Evolutionary conservation across 495 filamentous ascomycete species (phyloP), one percentile per base, ranked within the genome.

Genomic region (Penicillium bialowiezense): DNA sequence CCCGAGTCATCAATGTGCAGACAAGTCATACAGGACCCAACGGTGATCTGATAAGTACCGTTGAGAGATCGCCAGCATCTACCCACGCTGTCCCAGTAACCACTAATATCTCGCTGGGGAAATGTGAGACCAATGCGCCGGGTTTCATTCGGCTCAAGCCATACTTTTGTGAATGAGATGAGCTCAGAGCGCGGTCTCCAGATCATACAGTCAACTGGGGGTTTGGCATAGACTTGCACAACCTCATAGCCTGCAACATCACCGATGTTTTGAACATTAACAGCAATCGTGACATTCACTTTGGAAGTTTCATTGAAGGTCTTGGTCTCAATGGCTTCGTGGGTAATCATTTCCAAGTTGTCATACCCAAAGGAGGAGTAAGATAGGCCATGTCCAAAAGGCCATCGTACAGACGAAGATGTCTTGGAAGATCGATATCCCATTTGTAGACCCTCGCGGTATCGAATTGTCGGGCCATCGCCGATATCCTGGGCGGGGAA

Each of bases 321-420:
- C 10, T 6, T 23, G 7, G 13, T 14, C 17, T 34, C 14, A 5
- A 42, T 42, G 24, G 1, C 15, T 10, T 20, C 28, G 23, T 45
- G 43, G 9, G 18, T 2, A 24, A 36, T 7, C 23, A 45, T 17
- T 35, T 45, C 24, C 32, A 45, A 24, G 24, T 45, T 34, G 5
- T 35, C 13, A 18, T 61, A 57, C 17, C 53, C 46, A 42, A 75
- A 73, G 0, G 51, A 53, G 0, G 64, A 71, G 36, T 72, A 75
- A 2, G 69, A 69, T 8, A 73, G 26, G 7, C 70, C 70, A 34
- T 67, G 61, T 10, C 70, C 66, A 46, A 75, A 75, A 17, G 33
- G 40, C 49, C 49, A 34, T 59, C 60, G 45, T 65, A 69, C 14
- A 55, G 51, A 1, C 57, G 62, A 2, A 57, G 54, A 12, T 56